These are phyloP conservation scores for Dillenia suffruticosa DNA, from an alignment of 164 flowering plant genomes.

Conservation along the genomic window DNA sequence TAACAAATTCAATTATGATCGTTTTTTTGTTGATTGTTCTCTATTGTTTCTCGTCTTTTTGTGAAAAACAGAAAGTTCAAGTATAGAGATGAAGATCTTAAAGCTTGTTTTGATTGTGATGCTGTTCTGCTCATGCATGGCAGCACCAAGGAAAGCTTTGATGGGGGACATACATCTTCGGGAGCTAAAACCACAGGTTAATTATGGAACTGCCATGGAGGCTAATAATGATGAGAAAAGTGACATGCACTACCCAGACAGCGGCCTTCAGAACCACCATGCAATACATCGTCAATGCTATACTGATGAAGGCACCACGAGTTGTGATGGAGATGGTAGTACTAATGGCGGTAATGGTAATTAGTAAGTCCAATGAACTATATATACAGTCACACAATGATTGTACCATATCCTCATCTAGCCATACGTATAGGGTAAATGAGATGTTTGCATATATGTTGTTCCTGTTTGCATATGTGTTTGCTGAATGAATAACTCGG, in stretches of 20 bases:
- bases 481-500: too few species aligned
- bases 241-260: background rate
- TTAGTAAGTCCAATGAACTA: too few species aligned
- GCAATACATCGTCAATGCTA: background rate
- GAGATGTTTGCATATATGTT: too few species aligned
- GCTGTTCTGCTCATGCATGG: constrained; percentile 15
- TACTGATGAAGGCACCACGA: background rate
- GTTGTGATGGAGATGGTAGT: constrained; percentile 11
- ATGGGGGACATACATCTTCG: background rate
- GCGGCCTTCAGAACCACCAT: constrained; percentile 22
- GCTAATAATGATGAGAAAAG: background rate
- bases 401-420: too few species aligned
- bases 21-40: too few species aligned
- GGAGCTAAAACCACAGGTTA: background rate
- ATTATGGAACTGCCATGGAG: too few species aligned
- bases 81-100: constrained; percentile 8
- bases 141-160: background rate
- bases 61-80: background rate
- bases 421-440: too few species aligned
- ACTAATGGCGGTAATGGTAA: constrained; percentile 4
- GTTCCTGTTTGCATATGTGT: too few species aligned
- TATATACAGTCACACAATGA: too few species aligned
- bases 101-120: constrained; percentile 13
- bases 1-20: too few species aligned
- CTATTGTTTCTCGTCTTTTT: background rate